Base-by-base conservation (phyloP, 2,329 filamentous ascomycete genomes). In the Colletotrichum musae region DNA sequence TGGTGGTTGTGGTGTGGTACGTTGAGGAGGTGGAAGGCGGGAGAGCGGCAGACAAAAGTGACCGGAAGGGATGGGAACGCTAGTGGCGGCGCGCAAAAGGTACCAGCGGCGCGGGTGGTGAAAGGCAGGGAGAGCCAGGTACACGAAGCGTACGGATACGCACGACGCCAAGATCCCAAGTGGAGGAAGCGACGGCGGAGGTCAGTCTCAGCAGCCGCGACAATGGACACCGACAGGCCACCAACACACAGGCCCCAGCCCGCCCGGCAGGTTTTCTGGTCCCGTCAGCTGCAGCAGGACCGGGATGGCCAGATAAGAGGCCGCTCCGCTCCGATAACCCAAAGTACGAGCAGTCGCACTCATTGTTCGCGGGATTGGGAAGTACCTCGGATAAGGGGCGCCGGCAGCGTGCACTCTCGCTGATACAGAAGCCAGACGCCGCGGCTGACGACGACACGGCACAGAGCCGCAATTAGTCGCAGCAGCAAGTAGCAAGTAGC, bases 11-110 rank as follows among this genome's bases (percentile, higher is more conserved):
- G 53, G 53, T 52, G 60, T 64, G 45, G 60, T 64, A 48, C 16
- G 41, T 43, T n/a, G 41, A 43, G 61, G 41, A n/a, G 28, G 36
- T 39, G 39, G 50, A 52, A 43, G 28, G 56, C 58, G 62, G 52
- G 56, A 53, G 51, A 54, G 36, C 24, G 39, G 48, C 16, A 67
- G 62, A 70, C 67, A 66, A 67, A 61, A 61, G 56, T 41, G 24
- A 58, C 51, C 54, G 63, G 67, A 69, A 66, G 57, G 62, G 39
- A 66, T 58, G 56, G 56, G 62, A 70, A 57, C 61, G 66, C 56
- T 59, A 57, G 62, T 60, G 62, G 62, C 62, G 62, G 59, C 59
- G 54, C 45, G 48, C 62, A 10, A 16, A 16, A 50, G 47, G 65
- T 48, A 65, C 60, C 21, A 48, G 9, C 3, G 21, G 10, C 6